phyloP scores from a whole-genome alignment of 192 early-diverging fungal species.

The Geranomyces michiganensis region DNA sequence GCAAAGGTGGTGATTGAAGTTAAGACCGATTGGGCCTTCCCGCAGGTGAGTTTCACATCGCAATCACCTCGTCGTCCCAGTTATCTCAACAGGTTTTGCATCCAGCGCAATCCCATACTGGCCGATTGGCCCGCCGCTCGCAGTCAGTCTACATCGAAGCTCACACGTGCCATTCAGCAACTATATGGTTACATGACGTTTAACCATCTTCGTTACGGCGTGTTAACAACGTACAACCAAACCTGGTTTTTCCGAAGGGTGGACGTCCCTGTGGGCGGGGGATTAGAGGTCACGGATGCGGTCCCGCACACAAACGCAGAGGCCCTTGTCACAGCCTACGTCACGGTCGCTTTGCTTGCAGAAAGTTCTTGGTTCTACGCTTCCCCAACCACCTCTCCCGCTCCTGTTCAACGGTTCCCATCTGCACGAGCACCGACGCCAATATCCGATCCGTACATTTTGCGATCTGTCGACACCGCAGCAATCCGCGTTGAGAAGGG shows the following conservation, averaged over 20 bases:
- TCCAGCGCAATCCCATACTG: background rate
- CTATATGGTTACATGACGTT: constrained; percentile 29
- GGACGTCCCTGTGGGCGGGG: background rate
- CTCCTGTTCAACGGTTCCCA: background rate
- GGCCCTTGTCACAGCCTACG: background rate
- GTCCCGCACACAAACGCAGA: background rate
- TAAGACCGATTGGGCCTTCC: constrained; percentile 22
- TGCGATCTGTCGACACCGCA: background rate
- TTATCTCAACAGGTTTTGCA: background rate
- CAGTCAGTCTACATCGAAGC: background rate
- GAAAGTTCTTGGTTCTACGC: constrained; percentile 7
- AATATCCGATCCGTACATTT: background rate
- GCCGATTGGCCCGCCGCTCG: background rate
- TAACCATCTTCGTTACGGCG: constrained; percentile 21
- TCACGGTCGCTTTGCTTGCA: background rate
- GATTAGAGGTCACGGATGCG: constrained; percentile 8
- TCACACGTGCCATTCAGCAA: background rate
- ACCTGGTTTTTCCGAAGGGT: constrained; percentile 11
- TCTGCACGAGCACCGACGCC: background rate
- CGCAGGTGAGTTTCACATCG: background rate
- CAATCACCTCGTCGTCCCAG: background rate
- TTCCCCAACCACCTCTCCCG: constrained; percentile 6
- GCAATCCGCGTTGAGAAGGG: background rate
- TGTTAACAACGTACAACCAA: constrained; percentile 13
- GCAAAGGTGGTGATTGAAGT: constrained; percentile 13